phyloP scores from a whole-genome alignment of 768 basidiomycete species.

The Suillus sp. region DNA sequence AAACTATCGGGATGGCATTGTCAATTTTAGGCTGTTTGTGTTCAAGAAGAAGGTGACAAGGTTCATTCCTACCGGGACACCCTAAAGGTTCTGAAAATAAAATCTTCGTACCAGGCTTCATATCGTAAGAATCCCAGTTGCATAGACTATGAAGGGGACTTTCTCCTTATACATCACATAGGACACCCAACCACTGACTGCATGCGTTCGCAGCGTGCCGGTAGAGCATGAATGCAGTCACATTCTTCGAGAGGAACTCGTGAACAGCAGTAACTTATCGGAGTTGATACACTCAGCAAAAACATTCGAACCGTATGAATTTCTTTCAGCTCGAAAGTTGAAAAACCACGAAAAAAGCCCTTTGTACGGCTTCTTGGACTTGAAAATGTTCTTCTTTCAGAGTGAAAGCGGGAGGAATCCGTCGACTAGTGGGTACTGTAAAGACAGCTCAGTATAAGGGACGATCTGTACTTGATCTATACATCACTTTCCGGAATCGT shows the following conservation, averaged over 20 bases:
- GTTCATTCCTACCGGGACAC: background rate
- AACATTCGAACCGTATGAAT: constrained; percentile 24
- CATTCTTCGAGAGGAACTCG: background rate
- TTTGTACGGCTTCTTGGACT: constrained; percentile 15
- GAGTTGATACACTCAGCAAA: constrained; percentile 14
- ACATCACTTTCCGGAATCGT: constrained; percentile 32
- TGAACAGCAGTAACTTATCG: background rate
- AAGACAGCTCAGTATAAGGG: constrained; percentile 20
- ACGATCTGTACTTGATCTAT: constrained; percentile 34
- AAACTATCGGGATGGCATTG: background rate
- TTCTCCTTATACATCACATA: background rate
- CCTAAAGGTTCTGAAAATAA: background rate
- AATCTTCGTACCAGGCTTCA: background rate
- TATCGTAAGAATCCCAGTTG: background rate
- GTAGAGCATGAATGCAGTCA: background rate
- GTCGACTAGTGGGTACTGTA: constrained; percentile 12
- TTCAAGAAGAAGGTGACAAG: background rate
- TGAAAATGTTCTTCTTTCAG: background rate
- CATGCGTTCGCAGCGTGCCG: background rate
- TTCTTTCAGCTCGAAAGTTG: constrained; percentile 24
- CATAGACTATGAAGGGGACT: background rate
- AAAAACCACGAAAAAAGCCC: constrained; percentile 16
- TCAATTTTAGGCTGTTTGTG: constrained; percentile 22
- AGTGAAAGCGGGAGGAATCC: background rate
- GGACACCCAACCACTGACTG: background rate